Base-by-base conservation (phyloP, 768 basidiomycete genomes). In the Russula lepida region DNA sequence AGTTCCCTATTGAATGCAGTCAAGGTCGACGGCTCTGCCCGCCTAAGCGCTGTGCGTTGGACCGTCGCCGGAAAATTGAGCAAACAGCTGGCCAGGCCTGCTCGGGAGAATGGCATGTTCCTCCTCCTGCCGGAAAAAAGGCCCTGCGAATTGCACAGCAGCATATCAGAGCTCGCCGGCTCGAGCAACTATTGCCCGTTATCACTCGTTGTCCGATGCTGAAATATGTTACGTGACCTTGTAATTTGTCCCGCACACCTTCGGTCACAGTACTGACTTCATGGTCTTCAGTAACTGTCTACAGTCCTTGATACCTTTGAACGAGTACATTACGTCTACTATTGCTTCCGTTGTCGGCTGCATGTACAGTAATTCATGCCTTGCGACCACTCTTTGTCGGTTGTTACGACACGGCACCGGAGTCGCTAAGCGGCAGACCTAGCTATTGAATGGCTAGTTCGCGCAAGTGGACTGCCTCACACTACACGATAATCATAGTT, bases 21-120 rank as follows among this genome's bases (percentile, higher is more conserved):
- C 15, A 30, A 23, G 2, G 6, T 53, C 12, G 60, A 62, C 11
- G 21, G 50, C 39, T 32, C 60, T 6, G 43, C 60, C 13, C 56
- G 49, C 8, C 50, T 62, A 9, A 25, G 55, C 13, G 55, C 60
- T 13, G 25, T 62, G 41, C 60, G 60, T 27, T 62, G 60, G 60
- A 52, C 49, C 2, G 17, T 56, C 11, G 49, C 55, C 9, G 48
- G 55, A 15, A 33, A 3, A 2, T 21, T 62, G n/a, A 17, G 28
- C 4, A 28, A 46, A 13, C 17, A 35, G 21, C 35, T 62, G 1
- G 49, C 19, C 17, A 51, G 23, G 21, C 33, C 25, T 21, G 35
- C 49, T 35, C 60, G 60, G 32, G 33, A 46, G 33, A 19, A 0
- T 1, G 60, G 55, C 49, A 17, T 37, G 33, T 62, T 62, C 56